Percentiles rank a stretch among this genome's conserved stretches.
These are phyloP conservation scores for Oehlia diaphana DNA, from an alignment of 192 early-diverging fungal genomes.

Conservation along the genomic window DNA sequence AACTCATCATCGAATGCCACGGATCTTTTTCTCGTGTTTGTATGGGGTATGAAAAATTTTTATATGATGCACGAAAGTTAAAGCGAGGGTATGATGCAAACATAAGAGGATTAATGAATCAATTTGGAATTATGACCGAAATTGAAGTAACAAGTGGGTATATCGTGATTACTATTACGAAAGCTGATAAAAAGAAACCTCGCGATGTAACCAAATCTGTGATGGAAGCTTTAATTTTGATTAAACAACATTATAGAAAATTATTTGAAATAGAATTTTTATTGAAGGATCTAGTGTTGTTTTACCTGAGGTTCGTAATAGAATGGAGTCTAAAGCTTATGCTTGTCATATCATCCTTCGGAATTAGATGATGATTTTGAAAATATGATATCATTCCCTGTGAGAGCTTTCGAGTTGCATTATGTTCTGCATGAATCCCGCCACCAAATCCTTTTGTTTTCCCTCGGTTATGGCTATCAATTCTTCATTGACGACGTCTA, in stretches of 20 bases:
- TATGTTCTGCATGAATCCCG: no score
- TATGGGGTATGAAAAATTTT: slow-evolving; percentile 49
- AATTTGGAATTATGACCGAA: slow-evolving; percentile 44
- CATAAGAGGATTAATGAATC: slow-evolving; percentile 27
- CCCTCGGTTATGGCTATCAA: no score
- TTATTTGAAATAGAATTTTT: no score
- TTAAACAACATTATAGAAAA: slow-evolving; percentile 44
- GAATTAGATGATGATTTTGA: slow-evolving; percentile 38
- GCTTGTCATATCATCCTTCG: slow-evolving; percentile 64
- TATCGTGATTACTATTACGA: slow-evolving; percentile 34
- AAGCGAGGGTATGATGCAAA: slow-evolving; percentile 54
- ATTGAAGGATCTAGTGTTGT: slow-evolving; percentile 33
- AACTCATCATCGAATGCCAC: no score
- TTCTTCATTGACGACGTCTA: no score
- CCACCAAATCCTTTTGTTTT: no score
- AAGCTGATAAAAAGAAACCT: slow-evolving; percentile 49
- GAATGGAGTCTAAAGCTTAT: slow-evolving; percentile 50
- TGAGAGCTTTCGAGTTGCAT: no score
- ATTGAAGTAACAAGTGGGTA: slow-evolving; percentile 43
- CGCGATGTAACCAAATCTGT: slow-evolving; percentile 55
- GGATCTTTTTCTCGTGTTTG: no score
- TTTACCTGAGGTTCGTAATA: slow-evolving; percentile 6
- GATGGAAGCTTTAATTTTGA: slow-evolving; percentile 33
- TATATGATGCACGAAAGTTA: slow-evolving; percentile 45
- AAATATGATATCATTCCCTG: slow-evolving; percentile 44